Percentiles rank a stretch among this genome's conserved stretches.
These are phyloP conservation scores for Myrmaecium sp. DNA, from an alignment of 2,329 filamentous ascomycete genomes.

Conservation along the genomic window DNA sequence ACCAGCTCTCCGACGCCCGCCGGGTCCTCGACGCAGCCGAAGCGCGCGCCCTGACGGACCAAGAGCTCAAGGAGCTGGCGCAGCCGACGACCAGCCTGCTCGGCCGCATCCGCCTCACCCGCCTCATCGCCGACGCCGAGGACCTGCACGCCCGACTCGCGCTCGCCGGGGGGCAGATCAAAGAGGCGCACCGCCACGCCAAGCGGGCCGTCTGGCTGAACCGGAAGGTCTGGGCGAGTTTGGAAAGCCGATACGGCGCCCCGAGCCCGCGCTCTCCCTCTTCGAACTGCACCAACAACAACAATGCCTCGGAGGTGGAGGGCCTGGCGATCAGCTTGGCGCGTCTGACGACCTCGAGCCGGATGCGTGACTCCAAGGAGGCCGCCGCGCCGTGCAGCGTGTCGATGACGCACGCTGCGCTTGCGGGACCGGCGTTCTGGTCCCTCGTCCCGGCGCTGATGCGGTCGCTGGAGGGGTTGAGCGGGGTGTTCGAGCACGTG, in stretches of 20 bases:
- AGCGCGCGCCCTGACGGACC: slow-evolving; percentile 12
- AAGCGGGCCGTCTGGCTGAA: slow-evolving; percentile 32
- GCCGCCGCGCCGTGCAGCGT: slow-evolving; percentile 18
- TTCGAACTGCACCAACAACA: slow-evolving; percentile 6
- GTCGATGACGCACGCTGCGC: slow-evolving; percentile 26
- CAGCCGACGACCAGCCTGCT: slow-evolving; percentile 16
- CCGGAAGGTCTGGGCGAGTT: slow-evolving; percentile 32
- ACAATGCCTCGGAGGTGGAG: slow-evolving; percentile 9
- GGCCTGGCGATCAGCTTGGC: slow-evolving; percentile 7
- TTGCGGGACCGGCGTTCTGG: slow-evolving; percentile 60
- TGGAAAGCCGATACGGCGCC: slow-evolving; percentile 26
- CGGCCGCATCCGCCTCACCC: slow-evolving; percentile 25
- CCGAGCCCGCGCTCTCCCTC: background rate
- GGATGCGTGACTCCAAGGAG: too few relatives aligned
- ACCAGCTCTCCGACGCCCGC: too few relatives aligned
- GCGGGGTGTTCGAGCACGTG: slow-evolving; percentile 62
- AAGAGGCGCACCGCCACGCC: slow-evolving; percentile 29
- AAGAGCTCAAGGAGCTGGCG: slow-evolving; percentile 13
- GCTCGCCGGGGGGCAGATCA: slow-evolving; percentile 35
- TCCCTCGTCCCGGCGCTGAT: slow-evolving; percentile 57
- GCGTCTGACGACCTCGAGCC: slow-evolving; percentile 14
- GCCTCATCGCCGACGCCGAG: slow-evolving; percentile 40
- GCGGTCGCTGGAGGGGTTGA: slow-evolving; percentile 54
- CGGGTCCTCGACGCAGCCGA: slow-evolving; percentile 15
- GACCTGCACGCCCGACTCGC: slow-evolving; percentile 49